These are phyloP conservation scores for Exophiala phaeomuriformis DNA, from an alignment of 2,329 filamentous ascomycete genomes.

Conservation along the genomic window DNA sequence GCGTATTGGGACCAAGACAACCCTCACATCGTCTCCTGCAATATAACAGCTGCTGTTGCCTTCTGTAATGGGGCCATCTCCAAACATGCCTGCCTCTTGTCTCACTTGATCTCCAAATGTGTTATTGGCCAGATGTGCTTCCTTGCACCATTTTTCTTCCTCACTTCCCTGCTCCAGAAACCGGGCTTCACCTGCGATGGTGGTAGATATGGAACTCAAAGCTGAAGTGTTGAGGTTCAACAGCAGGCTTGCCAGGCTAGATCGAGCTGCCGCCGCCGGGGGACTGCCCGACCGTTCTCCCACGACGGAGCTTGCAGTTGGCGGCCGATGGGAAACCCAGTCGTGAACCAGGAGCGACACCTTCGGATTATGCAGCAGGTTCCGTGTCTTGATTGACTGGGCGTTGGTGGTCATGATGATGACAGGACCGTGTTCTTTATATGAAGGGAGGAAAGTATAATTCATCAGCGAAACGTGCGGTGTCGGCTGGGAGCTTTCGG, in stretches of 20 bases:
- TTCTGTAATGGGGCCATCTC: slow-evolving; percentile 31
- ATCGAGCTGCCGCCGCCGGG: slow-evolving; percentile 55
- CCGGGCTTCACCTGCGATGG: slow-evolving; percentile 80
- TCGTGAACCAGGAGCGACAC: slow-evolving; percentile 96
- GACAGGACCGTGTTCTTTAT: slow-evolving; percentile 50
- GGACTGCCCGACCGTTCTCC: slow-evolving; percentile 54
- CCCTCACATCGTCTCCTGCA: slow-evolving; percentile 72
- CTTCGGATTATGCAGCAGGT: slow-evolving; percentile 74
- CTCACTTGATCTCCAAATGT: slow-evolving; percentile 58
- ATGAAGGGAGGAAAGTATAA: slow-evolving; percentile 80
- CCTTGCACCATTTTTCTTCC: slow-evolving; percentile 76
- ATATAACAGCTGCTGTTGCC: slow-evolving; percentile 55
- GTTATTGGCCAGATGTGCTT: slow-evolving; percentile 83
- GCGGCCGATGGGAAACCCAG: slow-evolving; percentile 90
- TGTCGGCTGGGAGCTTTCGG: slow-evolving; percentile 49
- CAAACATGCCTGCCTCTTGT: slow-evolving; percentile 44
- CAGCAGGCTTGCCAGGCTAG: slow-evolving; percentile 72
- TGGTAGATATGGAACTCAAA: slow-evolving; percentile 80
- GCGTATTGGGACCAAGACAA: slow-evolving; percentile 76
- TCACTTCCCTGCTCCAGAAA: slow-evolving; percentile 66
- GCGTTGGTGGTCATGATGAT: slow-evolving; percentile 91
- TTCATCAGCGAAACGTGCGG: slow-evolving; percentile 98
- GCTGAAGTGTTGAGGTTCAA: slow-evolving; percentile 86
- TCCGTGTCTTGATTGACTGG: slow-evolving; percentile 62
- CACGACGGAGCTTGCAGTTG: slow-evolving; percentile 52